Evolutionary conservation across 208 protist genomes (phyloP).

Genomic region (Trypanosoma avium): DNA sequence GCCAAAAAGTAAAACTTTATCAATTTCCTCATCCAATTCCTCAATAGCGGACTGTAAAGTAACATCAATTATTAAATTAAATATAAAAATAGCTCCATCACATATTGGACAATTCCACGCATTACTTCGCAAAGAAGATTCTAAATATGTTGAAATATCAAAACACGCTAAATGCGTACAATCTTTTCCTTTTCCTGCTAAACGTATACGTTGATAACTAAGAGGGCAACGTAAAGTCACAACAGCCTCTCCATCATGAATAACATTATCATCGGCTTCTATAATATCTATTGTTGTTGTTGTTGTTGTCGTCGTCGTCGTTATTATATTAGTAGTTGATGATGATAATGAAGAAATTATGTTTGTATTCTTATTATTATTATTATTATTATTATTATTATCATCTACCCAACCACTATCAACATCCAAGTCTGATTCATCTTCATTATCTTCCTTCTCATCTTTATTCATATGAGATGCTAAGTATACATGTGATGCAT

Average conservation of each 20-base stretch:
- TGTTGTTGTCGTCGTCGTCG: not conserved
- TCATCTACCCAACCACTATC: constrained; percentile 27
- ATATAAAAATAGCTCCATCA: constrained; percentile 21
- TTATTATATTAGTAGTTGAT: not conserved
- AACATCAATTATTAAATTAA: constrained; percentile 10
- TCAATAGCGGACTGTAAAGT: constrained; percentile 19
- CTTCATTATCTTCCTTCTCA: not conserved
- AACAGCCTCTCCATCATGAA: constrained; percentile 15
- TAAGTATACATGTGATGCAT: too few relatives aligned
- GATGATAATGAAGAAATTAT: not conserved
- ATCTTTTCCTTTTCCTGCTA: constrained; percentile 13
- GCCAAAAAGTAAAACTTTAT: constrained; percentile 18
- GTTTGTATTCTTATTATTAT: not conserved
- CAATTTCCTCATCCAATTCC: not conserved
- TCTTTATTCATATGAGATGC: not conserved
- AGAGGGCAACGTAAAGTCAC: constrained; percentile 25
- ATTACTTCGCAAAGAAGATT: constrained; percentile 7
- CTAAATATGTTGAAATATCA: constrained; percentile 21
- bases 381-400: not conserved
- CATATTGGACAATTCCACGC: constrained; percentile 32
- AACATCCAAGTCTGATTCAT: constrained; percentile 18
- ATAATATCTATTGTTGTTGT: not conserved
- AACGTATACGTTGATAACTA: constrained; percentile 21
- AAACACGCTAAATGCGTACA: constrained; percentile 24
- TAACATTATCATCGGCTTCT: not conserved